phyloP scores from a whole-genome alignment of 1,284 basidiomycete species.

The Jaminaea rosea region DNA sequence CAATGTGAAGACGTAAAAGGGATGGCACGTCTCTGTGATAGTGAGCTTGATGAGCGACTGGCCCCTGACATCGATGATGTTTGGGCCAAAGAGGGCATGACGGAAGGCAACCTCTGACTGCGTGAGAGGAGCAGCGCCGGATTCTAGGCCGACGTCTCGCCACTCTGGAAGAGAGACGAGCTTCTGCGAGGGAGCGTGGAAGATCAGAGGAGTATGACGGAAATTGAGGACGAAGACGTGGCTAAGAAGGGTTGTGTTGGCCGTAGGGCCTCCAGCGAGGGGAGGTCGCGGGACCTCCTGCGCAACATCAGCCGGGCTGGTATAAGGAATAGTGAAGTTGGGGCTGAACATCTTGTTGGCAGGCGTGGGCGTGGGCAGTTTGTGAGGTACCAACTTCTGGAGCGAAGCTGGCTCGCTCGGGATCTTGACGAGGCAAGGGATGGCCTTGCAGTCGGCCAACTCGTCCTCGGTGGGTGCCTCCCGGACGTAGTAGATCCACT shows the following conservation, averaged over 20 bases:
- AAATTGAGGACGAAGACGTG: slow-evolving; percentile 18
- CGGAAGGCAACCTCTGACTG: background rate
- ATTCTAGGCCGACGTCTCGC: slow-evolving; percentile 8
- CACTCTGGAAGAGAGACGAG: slow-evolving; percentile 16
- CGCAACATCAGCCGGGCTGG: background rate
- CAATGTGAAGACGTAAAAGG: slow-evolving; percentile 30
- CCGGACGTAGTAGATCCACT: background rate
- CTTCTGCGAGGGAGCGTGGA: slow-evolving; percentile 16
- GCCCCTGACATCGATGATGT: slow-evolving; percentile 18
- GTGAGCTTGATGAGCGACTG: slow-evolving; percentile 14
- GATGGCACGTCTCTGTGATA: slow-evolving; percentile 23
- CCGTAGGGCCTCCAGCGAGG: too few relatives aligned
- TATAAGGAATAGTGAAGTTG: background rate
- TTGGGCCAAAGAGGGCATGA: slow-evolving; percentile 18
- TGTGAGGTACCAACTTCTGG: too few relatives aligned
- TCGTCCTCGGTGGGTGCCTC: background rate
- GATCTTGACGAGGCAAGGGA: background rate
- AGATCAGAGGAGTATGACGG: slow-evolving; percentile 16
- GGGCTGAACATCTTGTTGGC: background rate
- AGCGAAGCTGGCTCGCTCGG: too few relatives aligned
- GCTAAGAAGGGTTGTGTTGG: too few relatives aligned
- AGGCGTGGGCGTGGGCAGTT: too few relatives aligned
- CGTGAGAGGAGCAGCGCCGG: background rate
- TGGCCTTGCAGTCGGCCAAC: background rate
- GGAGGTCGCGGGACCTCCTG: too few relatives aligned